A percentile compares a stretch with the other conserved stretches of the same genome.
Conservation (phyloP, 306 rosid species). For the Cucurbita pepo region DNA sequence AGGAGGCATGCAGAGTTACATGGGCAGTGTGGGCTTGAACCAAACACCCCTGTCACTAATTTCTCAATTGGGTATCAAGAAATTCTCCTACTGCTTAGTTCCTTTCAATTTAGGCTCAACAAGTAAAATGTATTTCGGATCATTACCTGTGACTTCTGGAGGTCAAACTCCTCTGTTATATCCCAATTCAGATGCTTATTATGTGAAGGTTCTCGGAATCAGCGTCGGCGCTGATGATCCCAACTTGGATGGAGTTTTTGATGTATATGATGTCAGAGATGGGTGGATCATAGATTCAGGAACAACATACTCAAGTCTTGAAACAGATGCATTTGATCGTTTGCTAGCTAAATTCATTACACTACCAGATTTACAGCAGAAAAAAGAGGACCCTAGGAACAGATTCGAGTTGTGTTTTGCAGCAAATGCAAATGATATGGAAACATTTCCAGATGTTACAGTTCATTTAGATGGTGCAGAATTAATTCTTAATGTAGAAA, state of each 20-base stretch:
- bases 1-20: neutral
- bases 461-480: slow-evolving; percentile 8
- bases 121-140: slow-evolving; percentile 11
- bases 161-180: slow-evolving; percentile 7
- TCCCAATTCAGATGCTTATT: neutral
- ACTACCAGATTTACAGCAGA: neutral
- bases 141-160: slow-evolving; percentile 5
- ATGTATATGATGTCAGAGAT: neutral
- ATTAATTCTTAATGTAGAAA: slow-evolving; percentile 1
- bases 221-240: neutral
- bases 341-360: neutral
- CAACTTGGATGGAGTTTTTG: neutral
- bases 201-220: slow-evolving; percentile 3
- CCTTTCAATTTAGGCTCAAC: neutral
- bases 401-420: slow-evolving; percentile 9
- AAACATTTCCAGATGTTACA: neutral
- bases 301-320: neutral
- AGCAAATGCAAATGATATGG: slow-evolving; percentile 4
- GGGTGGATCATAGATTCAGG: slow-evolving; percentile 15
- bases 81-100: slow-evolving; percentile 13
- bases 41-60: neutral
- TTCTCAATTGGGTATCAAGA: slow-evolving; percentile 9
- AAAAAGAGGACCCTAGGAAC: neutral
- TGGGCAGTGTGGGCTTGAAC: slow-evolving; percentile 9
- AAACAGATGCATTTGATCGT: slow-evolving; percentile 6